phyloP scores from a whole-genome alignment of 192 early-diverging fungal species.

The Backusella circina region DNA sequence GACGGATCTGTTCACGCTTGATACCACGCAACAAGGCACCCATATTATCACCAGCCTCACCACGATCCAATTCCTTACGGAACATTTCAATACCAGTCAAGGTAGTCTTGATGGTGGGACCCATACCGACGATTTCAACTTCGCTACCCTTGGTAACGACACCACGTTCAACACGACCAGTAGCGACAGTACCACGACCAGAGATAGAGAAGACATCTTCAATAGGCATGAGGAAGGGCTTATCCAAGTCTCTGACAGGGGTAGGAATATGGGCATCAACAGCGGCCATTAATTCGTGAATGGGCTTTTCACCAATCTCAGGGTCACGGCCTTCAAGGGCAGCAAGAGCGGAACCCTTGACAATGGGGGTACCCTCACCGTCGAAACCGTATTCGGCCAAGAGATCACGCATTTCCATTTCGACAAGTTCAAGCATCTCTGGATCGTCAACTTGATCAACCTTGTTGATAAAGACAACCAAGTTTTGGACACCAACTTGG shows the following conservation, averaged over 20 bases:
- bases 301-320: constrained; percentile 87
- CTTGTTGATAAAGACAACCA: constrained; percentile 99
- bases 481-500: constrained; percentile 89
- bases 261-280: constrained; percentile 92
- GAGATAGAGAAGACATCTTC: constrained; percentile 99
- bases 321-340: constrained; percentile 90
- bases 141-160: constrained; percentile 89
- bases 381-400: constrained; percentile 87
- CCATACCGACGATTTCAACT: constrained; percentile 96
- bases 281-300: constrained; percentile 88
- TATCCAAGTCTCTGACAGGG: constrained; percentile 90
- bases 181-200: constrained; percentile 95
- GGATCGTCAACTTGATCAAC: constrained; percentile 94
- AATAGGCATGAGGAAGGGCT: constrained; percentile 99
- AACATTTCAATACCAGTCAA: constrained; percentile 99
- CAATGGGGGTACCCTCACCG: constrained; percentile 87
- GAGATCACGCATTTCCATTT: constrained; percentile 99
- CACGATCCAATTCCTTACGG: constrained; percentile 98
- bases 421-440: constrained; percentile 97
- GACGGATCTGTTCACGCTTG: constrained; percentile 93
- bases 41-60: constrained; percentile 98
- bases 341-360: constrained; percentile 92
- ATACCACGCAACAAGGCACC: constrained; percentile 95
- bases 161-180: constrained; percentile 95
- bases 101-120: constrained; percentile 84